Evolutionary conservation across 2,329 filamentous ascomycete genomes (phyloP).

Genomic region (Annulohypoxylon truncatum): DNA sequence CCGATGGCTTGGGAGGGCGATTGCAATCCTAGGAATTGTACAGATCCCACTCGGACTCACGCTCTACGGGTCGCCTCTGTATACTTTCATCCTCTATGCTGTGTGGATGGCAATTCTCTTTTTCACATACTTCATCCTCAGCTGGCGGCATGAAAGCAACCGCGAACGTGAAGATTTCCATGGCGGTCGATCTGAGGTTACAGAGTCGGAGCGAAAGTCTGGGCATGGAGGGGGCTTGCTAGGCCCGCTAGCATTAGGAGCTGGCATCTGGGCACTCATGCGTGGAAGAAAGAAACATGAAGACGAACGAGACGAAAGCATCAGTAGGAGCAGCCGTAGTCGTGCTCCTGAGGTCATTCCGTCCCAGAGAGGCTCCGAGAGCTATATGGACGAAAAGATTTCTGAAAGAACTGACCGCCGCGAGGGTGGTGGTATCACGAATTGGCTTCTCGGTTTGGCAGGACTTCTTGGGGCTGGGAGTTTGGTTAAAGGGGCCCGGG

Average conservation of each 20-base stretch:
- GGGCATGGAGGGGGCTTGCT: conserved; percentile 62
- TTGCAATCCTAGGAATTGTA: conserved; percentile 83
- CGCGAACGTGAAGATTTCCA: conserved; percentile 63
- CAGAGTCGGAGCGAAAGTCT: conserved; percentile 50
- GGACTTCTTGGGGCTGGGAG: conserved; percentile 72
- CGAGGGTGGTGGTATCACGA: conserved; percentile 66
- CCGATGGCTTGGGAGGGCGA: conserved; percentile 84
- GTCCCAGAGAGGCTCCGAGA: conserved; percentile 65
- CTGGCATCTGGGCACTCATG: conserved; percentile 61
- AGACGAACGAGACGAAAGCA: conserved; percentile 55
- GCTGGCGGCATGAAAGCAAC: conserved; percentile 72
- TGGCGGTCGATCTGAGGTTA: conserved; percentile 66
- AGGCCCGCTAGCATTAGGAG: conserved; percentile 64
- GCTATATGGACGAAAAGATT: conserved; percentile 74
- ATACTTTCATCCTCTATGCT: conserved; percentile 86
- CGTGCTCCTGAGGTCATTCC: conserved; percentile 62
- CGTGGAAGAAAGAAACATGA: conserved; percentile 58
- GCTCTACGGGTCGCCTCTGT: conserved; percentile 89
- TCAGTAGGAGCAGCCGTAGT: conserved; percentile 51
- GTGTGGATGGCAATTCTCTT: conserved; percentile 80
- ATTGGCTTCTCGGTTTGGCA: conserved; percentile 69
- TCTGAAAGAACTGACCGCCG: conserved; percentile 55
- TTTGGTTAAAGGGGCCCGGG: conserved; percentile 69
- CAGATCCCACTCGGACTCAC: conserved; percentile 92
- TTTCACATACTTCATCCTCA: conserved; percentile 81